Conservation (phyloP, 176 grass and related monocot species). For the Leersia perrieri region DNA sequence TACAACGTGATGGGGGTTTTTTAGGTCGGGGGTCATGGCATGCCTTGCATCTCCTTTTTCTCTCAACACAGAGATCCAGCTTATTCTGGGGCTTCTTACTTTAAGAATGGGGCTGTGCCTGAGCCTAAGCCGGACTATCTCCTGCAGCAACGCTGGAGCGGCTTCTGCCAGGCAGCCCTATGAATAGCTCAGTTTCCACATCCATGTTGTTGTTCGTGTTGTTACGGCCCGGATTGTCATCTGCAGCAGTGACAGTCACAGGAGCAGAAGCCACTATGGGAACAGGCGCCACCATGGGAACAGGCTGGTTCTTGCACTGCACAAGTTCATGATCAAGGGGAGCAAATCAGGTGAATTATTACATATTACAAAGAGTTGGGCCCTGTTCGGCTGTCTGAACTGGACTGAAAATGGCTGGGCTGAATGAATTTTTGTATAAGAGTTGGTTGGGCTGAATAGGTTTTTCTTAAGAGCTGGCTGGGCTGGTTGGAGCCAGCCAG, state of each 20-base stretch:
- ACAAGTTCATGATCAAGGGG: background rate
- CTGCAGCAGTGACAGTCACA: background rate
- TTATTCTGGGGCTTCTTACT: conserved; percentile 15
- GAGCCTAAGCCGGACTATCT: background rate
- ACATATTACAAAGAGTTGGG: too few relatives aligned
- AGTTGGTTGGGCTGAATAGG: too few relatives aligned
- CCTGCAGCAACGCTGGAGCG: background rate
- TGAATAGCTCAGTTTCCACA: conserved; percentile 68
- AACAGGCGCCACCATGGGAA: too few relatives aligned
- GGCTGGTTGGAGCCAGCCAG: too few relatives aligned
- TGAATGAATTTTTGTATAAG: too few relatives aligned
- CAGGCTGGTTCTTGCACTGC: conserved; percentile 41
- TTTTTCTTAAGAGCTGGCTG: too few relatives aligned
- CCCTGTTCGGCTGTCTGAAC: too few relatives aligned
- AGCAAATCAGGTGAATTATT: background rate
- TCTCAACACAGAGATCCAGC: background rate
- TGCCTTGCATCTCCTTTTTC: conserved; percentile 4
- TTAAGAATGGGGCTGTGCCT: background rate
- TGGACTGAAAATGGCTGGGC: too few relatives aligned
- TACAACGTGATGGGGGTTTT: background rate
- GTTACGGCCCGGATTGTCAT: background rate
- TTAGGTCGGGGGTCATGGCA: background rate
- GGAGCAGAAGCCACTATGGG: background rate
- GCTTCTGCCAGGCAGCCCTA: conserved; percentile 49
- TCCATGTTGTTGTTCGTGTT: conserved; percentile 14